A percentile compares a stretch with the other conserved stretches of the same genome.
These are phyloP conservation scores for Populus tremula DNA, from an alignment of 345 rosid species.

Conservation along the genomic window DNA sequence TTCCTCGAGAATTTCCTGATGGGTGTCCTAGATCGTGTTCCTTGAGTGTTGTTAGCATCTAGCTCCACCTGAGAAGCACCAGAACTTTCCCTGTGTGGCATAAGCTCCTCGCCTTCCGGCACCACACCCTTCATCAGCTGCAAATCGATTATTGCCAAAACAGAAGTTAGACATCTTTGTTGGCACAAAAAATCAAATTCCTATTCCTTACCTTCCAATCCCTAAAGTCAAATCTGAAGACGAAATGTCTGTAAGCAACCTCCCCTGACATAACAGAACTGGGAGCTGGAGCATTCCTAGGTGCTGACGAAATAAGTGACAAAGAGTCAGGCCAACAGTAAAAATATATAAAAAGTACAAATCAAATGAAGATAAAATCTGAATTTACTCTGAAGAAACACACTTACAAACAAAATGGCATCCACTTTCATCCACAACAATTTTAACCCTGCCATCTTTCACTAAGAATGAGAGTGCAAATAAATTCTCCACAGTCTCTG, in stretches of 20 bases:
- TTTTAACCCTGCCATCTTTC: slow-evolving; percentile 82
- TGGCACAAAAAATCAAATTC: background rate
- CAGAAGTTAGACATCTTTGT: background rate
- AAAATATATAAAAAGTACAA: background rate
- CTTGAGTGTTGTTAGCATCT: slow-evolving; percentile 29
- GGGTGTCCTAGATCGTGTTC: slow-evolving; percentile 45
- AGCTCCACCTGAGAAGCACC: slow-evolving; percentile 33
- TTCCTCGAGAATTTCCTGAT: slow-evolving; percentile 75
- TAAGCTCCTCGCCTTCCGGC: slow-evolving; percentile 63
- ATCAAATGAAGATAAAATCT: background rate
- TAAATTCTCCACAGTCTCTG: slow-evolving; percentile 85
- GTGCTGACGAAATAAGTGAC: slow-evolving; percentile 41
- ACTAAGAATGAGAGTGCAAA: slow-evolving; percentile 85
- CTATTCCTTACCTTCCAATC: slow-evolving; percentile 75
- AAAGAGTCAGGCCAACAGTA: background rate
- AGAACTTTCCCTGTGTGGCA: slow-evolving; percentile 54
- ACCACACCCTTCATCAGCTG: slow-evolving; percentile 59
- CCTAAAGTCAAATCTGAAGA: slow-evolving; percentile 78
- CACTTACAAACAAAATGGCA: slow-evolving; percentile 71
- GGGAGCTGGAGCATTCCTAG: slow-evolving; percentile 79
- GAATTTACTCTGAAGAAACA: slow-evolving; percentile 4
- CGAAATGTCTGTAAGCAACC: slow-evolving; percentile 68
- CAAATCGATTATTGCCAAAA: background rate
- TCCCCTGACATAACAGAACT: slow-evolving; percentile 50
- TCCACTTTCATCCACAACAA: slow-evolving; percentile 54